Conservation (phyloP, 2,329 filamentous ascomycete genomes). For the Pseudopithomyces chartarum region DNA sequence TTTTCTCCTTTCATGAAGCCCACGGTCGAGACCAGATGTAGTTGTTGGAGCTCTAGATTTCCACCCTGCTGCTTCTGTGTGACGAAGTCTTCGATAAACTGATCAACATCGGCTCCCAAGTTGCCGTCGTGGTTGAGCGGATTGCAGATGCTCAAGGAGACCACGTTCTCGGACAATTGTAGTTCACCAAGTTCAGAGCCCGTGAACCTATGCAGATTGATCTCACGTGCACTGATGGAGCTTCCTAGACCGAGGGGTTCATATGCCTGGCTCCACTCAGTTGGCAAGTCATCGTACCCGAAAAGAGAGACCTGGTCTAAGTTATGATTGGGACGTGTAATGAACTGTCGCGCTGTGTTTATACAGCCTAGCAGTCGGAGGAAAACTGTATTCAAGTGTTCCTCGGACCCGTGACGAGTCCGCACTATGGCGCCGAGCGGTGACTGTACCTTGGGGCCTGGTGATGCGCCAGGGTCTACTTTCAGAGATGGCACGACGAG, state of each 20-base stretch:
- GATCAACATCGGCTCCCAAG: neutral
- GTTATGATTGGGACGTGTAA: no score
- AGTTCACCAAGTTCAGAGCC: neutral
- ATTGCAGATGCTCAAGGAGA: neutral
- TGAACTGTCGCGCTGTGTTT: no score
- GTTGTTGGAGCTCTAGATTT: neutral
- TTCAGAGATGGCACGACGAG: neutral
- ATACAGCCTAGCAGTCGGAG: no score
- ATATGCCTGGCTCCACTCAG: neutral
- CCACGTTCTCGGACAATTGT: neutral
- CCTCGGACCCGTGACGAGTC: no score
- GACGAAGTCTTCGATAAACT: neutral
- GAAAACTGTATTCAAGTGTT: no score
- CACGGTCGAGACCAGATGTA: no score
- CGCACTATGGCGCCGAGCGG: no score
- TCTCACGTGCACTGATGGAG: neutral
- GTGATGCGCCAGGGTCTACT: neutral
- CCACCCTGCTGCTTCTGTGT: neutral
- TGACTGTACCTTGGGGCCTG: no score
- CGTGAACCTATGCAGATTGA: neutral
- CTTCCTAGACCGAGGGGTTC: neutral
- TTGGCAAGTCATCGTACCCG: no score
- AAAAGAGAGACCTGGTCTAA: no score
- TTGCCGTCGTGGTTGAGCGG: neutral
- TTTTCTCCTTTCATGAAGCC: neutral